Percentiles rank a stretch among this genome's conserved stretches.
Conservation (phyloP, 176 grass and related monocot genomes). For the Triticum monococcum region DNA sequence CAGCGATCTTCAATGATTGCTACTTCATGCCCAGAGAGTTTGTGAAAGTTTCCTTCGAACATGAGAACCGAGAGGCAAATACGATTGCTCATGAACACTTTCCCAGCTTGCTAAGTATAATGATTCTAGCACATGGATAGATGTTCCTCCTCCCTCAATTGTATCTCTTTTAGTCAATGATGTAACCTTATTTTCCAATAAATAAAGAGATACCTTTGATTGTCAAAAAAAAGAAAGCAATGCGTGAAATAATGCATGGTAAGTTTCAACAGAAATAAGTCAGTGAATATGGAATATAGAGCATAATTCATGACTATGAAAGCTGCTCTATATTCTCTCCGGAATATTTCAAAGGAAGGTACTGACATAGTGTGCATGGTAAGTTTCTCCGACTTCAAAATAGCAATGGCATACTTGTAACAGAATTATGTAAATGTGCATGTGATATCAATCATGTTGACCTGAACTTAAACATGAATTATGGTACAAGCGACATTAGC, state of each 20-base stretch:
- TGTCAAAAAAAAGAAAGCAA: background rate
- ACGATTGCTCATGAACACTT: no score
- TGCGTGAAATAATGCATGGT: background rate
- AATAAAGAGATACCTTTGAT: no score
- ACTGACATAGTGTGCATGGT: conserved; percentile 4
- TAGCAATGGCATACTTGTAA: background rate
- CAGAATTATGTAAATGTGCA: background rate
- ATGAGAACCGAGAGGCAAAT: no score
- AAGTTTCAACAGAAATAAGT: background rate
- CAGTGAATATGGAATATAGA: background rate
- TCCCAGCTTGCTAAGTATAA: no score
- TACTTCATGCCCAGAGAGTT: no score
- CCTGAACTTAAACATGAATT: background rate
- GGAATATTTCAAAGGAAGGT: background rate
- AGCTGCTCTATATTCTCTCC: background rate
- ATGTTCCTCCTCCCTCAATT: no score
- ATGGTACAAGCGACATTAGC: background rate
- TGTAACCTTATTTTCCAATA: no score
- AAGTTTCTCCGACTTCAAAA: background rate
- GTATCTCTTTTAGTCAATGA: no score
- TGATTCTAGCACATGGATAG: no score
- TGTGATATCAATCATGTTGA: background rate
- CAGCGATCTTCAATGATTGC: no score
- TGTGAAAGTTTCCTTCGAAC: no score
- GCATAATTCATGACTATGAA: background rate